phyloP scores from a whole-genome alignment of 345 rosid genomes.

The Firmiana major region DNA sequence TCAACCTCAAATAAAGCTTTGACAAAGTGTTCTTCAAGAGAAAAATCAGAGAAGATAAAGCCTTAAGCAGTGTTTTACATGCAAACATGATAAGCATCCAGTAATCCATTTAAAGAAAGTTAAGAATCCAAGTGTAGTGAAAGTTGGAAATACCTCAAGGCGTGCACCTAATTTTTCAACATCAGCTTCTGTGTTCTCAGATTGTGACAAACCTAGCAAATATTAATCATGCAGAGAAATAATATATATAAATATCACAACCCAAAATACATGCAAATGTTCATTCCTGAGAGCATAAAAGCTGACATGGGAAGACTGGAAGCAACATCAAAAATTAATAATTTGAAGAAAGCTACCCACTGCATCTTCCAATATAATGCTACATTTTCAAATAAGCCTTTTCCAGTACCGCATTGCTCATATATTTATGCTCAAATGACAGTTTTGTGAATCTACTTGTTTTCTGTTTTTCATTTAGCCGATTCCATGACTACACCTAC shows the following conservation, averaged over 20 bases:
- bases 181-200: constrained; percentile 40
- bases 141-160: constrained; percentile 52
- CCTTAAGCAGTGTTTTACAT: neutral
- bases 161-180: constrained; percentile 39
- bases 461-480: neutral
- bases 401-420: neutral
- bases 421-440: neutral
- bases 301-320: neutral
- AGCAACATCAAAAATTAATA: neutral
- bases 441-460: neutral
- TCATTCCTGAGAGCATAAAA: neutral
- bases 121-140: neutral
- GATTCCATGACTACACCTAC: neutral
- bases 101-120: neutral
- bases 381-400: neutral
- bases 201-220: constrained; percentile 45
- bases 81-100: neutral
- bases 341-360: neutral
- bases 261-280: neutral
- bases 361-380: neutral
- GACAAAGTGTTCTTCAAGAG: neutral
- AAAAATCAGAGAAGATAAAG: neutral
- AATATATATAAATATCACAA: neutral
- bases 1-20: constrained; percentile 7
- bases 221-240: constrained; percentile 13